Percentiles rank a stretch among this genome's conserved stretches.
phyloP scores from a whole-genome alignment of 495 filamentous ascomycete species.

The Penicillium robsamsonii region DNA sequence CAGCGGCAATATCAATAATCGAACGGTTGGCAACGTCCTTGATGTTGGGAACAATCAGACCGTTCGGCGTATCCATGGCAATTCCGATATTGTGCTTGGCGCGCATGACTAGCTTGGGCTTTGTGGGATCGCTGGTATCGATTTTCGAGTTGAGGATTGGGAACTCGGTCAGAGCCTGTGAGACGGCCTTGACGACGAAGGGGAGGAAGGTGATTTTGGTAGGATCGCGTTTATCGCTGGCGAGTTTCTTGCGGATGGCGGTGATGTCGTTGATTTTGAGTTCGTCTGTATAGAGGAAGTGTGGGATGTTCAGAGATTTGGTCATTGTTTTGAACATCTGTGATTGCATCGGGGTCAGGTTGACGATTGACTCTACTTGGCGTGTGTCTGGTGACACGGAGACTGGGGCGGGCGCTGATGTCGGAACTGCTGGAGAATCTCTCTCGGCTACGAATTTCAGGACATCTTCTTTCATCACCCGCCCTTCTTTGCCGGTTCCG shows the following conservation, averaged over 20 bases:
- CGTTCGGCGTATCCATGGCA: slow-evolving; percentile 89
- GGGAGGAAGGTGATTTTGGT: slow-evolving; percentile 81
- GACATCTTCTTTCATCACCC: slow-evolving; percentile 94
- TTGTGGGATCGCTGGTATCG: slow-evolving; percentile 55
- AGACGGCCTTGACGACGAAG: slow-evolving; percentile 95
- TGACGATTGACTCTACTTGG: slow-evolving; percentile 63
- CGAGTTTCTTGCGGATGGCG: slow-evolving; percentile 63
- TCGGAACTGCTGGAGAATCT: slow-evolving; percentile 18
- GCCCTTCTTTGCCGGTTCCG: slow-evolving; percentile 88
- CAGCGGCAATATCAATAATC: slow-evolving; percentile 71
- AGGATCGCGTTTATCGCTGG: slow-evolving; percentile 39
- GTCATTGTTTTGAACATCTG: slow-evolving; percentile 99
- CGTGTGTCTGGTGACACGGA: slow-evolving; percentile 27
- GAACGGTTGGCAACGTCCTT: slow-evolving; percentile 74
- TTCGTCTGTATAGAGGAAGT: slow-evolving; percentile 90
- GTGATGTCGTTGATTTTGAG: slow-evolving; percentile 72
- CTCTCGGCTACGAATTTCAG: slow-evolving; percentile 57
- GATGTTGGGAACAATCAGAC: slow-evolving; percentile 93
- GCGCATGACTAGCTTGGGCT: slow-evolving; percentile 71
- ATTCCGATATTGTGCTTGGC: slow-evolving; percentile 91
- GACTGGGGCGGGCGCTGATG: slow-evolving; percentile 10
- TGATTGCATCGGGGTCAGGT: slow-evolving; percentile 74
- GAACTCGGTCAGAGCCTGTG: slow-evolving; percentile 73
- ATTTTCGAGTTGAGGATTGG: slow-evolving; percentile 86
- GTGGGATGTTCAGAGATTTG: slow-evolving; percentile 80